These are phyloP conservation scores for Phytophthora capsici DNA, from an alignment of 352 stramenopile species.

Conservation along the genomic window DNA sequence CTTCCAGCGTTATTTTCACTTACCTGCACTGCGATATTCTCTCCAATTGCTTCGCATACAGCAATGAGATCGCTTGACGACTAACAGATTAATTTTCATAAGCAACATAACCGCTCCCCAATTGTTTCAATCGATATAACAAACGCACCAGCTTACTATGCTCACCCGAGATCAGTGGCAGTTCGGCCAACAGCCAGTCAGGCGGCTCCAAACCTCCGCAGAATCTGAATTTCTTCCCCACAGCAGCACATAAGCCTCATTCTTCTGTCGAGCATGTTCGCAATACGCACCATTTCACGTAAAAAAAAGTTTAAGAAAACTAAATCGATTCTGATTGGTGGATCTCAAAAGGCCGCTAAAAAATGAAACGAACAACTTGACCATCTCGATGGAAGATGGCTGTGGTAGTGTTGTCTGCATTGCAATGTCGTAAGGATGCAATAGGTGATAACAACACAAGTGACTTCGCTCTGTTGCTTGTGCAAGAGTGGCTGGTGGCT, in stretches of 20 bases:
- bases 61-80: conserved; percentile 12
- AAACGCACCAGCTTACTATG: conserved; percentile 27
- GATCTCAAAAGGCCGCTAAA: conserved; percentile 14
- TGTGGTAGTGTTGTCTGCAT: conserved; percentile 1
- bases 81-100: neutral
- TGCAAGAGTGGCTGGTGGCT: conserved; percentile 58
- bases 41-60: conserved; percentile 37
- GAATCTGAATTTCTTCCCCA: conserved; percentile 56
- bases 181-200: conserved; percentile 64
- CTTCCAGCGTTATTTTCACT: neutral
- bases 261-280: too few relatives aligned
- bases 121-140: neutral
- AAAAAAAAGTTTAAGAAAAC: too few relatives aligned
- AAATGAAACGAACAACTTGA: conserved; percentile 2
- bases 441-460: conserved; percentile 2
- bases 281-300: conserved; percentile 16
- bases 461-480: conserved; percentile 36
- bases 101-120: neutral
- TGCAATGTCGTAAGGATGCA: conserved; percentile 4
- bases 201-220: conserved; percentile 69
- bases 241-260: neutral
- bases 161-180: conserved; percentile 45
- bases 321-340: conserved; percentile 13
- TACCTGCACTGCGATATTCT: conserved; percentile 37
- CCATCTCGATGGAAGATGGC: conserved; percentile 18